Evolutionary conservation across 2,329 filamentous ascomycete genomes (phyloP).

Genomic region (Cladophialophora chaetospira): DNA sequence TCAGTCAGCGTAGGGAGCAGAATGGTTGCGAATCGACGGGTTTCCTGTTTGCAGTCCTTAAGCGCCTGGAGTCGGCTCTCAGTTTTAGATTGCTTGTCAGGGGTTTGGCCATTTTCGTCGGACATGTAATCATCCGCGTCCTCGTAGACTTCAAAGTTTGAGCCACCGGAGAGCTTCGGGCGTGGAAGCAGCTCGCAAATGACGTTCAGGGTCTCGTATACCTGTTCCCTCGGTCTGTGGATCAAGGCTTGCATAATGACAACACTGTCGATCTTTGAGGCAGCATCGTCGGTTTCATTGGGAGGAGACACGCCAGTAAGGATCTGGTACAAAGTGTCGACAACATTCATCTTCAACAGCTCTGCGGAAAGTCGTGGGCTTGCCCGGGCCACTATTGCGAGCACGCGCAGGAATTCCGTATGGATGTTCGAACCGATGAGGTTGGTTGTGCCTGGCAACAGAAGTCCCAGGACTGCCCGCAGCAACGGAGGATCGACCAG

Average conservation of each 20-base stretch:
- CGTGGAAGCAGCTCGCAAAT: conserved; percentile 90
- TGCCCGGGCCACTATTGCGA: conserved; percentile 85
- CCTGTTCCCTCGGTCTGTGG: conserved; percentile 90
- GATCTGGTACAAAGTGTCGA: conserved; percentile 97
- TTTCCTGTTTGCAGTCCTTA: conserved; percentile 78
- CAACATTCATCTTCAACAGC: conserved; percentile 92
- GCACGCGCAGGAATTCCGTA: conserved; percentile 89
- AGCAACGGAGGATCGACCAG: conserved; percentile 87
- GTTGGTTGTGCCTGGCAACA: conserved; percentile 93
- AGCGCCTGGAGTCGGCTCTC: conserved; percentile 82
- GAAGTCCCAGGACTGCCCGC: conserved; percentile 77
- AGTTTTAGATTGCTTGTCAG: conserved; percentile 42
- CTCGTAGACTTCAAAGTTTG: conserved; percentile 49
- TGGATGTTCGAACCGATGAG: conserved; percentile 92
- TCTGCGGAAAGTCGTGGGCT: conserved; percentile 86
- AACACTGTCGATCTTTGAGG: conserved; percentile 88
- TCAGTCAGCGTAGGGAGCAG: conserved; percentile 93
- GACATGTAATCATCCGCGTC: conserved; percentile 51
- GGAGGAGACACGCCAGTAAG: conserved; percentile 93
- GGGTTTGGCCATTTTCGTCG: conserved; percentile 33
- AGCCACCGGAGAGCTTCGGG: conserved; percentile 60
- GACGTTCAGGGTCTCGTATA: conserved; percentile 95
- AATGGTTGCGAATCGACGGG: conserved; percentile 89
- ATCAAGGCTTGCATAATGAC: conserved; percentile 99
- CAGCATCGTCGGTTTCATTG: conserved; percentile 72